Conservation (phyloP, 805 yeast genomes). For the Saccharomyces jurei region DNA sequence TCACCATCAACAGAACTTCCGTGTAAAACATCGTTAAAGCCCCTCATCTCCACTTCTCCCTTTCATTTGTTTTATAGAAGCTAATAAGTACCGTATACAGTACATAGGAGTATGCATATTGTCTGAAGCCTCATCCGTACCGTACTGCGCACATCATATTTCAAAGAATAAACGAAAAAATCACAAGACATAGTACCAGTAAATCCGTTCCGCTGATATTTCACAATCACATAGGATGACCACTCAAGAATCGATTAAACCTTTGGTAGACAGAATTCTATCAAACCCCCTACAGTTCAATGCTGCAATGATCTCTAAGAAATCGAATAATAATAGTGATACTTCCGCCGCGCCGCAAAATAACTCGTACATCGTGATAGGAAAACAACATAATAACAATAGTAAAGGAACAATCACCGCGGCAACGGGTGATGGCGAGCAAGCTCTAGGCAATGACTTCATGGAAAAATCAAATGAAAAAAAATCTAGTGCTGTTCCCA, state of each 20-base stretch:
- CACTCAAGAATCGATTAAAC: constrained; percentile 31
- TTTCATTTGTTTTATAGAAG: neutral
- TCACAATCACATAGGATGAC: constrained; percentile 11
- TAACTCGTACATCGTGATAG: constrained; percentile 41
- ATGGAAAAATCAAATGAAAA: constrained; percentile 27
- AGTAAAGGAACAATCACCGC: neutral
- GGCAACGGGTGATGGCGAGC: neutral
- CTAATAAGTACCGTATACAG: neutral
- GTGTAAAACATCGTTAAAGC: neutral
- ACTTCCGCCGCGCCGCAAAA: constrained; percentile 25
- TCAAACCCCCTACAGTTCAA: constrained; percentile 57
- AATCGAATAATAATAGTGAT: neutral
- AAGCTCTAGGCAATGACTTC: constrained; percentile 1
- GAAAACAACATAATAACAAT: constrained; percentile 5
- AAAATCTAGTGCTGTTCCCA: constrained; percentile 48
- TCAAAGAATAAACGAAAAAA: neutral
- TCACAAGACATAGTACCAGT: neutral
- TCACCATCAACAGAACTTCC: neutral
- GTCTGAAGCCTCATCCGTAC: neutral
- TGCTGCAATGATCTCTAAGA: constrained; percentile 4
- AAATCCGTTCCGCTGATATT: neutral
- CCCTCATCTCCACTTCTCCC: neutral
- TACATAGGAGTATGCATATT: neutral
- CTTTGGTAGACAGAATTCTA: constrained; percentile 55
- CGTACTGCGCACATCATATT: neutral